Base-by-base conservation (phyloP, 139 green algal species). In the Coccomyxa sp. region DNA sequence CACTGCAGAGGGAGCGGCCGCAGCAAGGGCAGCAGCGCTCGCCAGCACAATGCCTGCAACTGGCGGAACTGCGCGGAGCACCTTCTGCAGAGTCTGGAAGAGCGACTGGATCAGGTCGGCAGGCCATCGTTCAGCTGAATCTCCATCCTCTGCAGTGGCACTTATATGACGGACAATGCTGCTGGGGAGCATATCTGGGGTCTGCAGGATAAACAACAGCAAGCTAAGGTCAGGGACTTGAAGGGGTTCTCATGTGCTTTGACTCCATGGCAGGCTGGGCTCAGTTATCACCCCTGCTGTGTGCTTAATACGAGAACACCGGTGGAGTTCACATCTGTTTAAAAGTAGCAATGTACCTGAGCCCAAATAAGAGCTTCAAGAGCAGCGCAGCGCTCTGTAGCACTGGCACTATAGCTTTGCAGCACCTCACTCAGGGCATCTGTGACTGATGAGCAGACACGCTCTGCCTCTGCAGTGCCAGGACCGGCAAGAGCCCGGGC, bases 361-460 rank as follows among this genome's bases (percentile, higher is more conserved):
- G 90, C 74, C 86, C 89, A 93, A 58, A 94, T 83, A 25, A 93
- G 80, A 7, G 86, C 91, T 67, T 93, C 84, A 63, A 94, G 81
- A 59, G 83, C 85, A 67, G 84, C 82, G 76, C 82, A 90, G 68
- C 90, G 86, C 78, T 89, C 67, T 12, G 82, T 83, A n/a, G 86
- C 57, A 16, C 79, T 59, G 57, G 80, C 80, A 32, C 86, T 67
- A 58, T 82, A 81, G 11, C 82, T 83, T 58, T 90, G 86, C 79
- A 88, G 68, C 51, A 86, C 78, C n/a, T 45, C 77, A 11, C 57
- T 51, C 59, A 91, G 66, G 76, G 83, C 87, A 0, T 51, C 78
- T 3, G 79, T 60, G 68, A 91, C 79, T 18, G 82, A 60, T 18
- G 28, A 57, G 58, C 86, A 30, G 60, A 90, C 79, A 27, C 77